Conservation (phyloP, 192 early-diverging fungal genomes). For the Coemansia erecta region DNA sequence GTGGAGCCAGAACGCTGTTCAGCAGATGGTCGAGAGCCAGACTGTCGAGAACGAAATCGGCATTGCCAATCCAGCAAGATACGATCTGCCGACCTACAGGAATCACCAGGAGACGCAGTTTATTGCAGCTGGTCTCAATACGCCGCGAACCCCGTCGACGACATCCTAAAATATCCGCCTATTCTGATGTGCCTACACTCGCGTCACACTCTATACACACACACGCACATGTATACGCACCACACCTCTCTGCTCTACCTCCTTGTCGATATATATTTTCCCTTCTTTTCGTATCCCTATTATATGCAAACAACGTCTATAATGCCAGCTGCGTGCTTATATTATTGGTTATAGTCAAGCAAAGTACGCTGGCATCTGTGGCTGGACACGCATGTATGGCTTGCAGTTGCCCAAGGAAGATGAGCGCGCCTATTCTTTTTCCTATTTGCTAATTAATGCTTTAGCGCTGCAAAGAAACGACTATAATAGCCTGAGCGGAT, state of each 20-base stretch:
- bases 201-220: no score
- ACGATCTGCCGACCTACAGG: slow-evolving; percentile 34
- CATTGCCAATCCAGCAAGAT: slow-evolving; percentile 7
- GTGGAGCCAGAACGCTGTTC: slow-evolving; percentile 28
- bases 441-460: no score
- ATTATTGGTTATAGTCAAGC: no score
- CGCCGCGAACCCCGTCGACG: neutral
- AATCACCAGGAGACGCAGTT: slow-evolving; percentile 35
- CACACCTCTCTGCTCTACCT: neutral
- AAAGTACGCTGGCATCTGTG: no score
- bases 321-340: no score
- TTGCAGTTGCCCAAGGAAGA: no score
- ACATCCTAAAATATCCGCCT: neutral
- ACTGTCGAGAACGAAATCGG: slow-evolving; percentile 34
- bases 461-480: no score
- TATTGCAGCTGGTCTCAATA: slow-evolving; percentile 25
- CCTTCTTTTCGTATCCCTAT: neutral
- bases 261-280: neutral
- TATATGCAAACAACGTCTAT: neutral
- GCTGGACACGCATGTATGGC: no score
- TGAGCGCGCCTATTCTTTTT: no score
- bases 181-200: no score
- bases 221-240: neutral
- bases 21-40: slow-evolving; percentile 43
- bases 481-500: no score